Evolutionary conservation across 2,329 filamentous ascomycete species (phyloP).

Genomic region (Colletotrichum magnum): DNA sequence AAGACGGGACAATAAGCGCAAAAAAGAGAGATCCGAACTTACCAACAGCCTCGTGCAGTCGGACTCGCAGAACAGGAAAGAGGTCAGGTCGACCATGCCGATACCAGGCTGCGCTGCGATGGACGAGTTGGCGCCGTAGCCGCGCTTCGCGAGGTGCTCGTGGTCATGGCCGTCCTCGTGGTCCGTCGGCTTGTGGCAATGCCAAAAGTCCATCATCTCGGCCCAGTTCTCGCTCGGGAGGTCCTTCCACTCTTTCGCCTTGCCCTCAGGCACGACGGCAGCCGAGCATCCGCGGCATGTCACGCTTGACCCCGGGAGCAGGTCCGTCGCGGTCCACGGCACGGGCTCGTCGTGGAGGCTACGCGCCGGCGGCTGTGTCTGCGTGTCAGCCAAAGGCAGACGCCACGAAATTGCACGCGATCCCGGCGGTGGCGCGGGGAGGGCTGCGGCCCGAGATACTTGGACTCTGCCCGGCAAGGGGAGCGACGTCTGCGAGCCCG

Average conservation of each 20-base stretch:
- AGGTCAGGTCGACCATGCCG: conserved; percentile 86
- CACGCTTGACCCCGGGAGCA: conserved; percentile 59
- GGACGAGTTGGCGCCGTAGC: conserved; percentile 86
- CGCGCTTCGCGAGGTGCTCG: conserved; percentile 72
- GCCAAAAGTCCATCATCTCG: conserved; percentile 99
- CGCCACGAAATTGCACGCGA: conserved; percentile 63
- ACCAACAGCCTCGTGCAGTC: conserved; percentile 70
- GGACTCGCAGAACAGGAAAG: conserved; percentile 77
- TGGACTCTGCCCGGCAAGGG: conserved; percentile 60
- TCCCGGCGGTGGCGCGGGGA: conserved; percentile 54
- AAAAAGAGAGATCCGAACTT: conserved; percentile 48
- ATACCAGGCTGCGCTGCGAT: conserved; percentile 76
- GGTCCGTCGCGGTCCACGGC: conserved; percentile 70
- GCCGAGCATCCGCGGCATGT: conserved; percentile 57
- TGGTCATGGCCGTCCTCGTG: conserved; percentile 57
- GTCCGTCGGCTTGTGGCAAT: conserved; percentile 92
- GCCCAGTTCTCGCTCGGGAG: conserved; percentile 98
- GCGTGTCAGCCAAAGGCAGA: conserved; percentile 55
- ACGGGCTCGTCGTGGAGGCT: conserved; percentile 51
- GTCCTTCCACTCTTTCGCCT: conserved; percentile 82
- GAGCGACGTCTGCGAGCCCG: conserved; percentile 52
- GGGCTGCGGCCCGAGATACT: conserved; percentile 41
- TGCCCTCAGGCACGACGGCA: conserved; percentile 54
- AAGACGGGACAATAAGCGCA: conserved; percentile 10
- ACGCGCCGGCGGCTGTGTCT: conserved; percentile 34